Percentiles rank a stretch among this genome's conserved stretches.
phyloP scores from a whole-genome alignment of 116 monocot genomes.

The Thalassia testudinum region DNA sequence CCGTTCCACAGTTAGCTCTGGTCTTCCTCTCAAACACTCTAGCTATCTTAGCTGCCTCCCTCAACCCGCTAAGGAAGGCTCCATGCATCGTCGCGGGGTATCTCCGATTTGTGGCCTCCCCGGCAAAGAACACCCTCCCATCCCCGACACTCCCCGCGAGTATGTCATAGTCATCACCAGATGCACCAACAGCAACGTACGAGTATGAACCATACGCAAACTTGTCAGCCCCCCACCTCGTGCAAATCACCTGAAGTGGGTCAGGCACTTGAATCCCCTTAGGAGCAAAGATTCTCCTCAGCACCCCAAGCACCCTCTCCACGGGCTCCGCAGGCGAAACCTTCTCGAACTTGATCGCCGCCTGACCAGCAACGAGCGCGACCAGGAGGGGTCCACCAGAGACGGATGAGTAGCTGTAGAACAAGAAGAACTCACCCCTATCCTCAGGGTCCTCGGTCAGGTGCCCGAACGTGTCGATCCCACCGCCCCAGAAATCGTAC shows the following conservation, averaged over 20 bases:
- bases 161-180: slow-evolving; percentile 96
- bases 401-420: slow-evolving; percentile 89
- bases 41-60: slow-evolving; percentile 90
- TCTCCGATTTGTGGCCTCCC: slow-evolving; percentile 79
- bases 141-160: slow-evolving; percentile 63
- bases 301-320: slow-evolving; percentile 35
- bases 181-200: slow-evolving; percentile 76
- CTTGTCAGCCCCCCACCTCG: slow-evolving; percentile 76
- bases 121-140: slow-evolving; percentile 88
- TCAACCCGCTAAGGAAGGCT: slow-evolving; percentile 79
- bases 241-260: slow-evolving; percentile 79
- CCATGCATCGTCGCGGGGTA: slow-evolving; percentile 98
- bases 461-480: slow-evolving; percentile 81
- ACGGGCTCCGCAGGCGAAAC: slow-evolving; percentile 43
- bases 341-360: slow-evolving; percentile 75
- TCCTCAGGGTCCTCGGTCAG: slow-evolving; percentile 46
- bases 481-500: slow-evolving; percentile 78
- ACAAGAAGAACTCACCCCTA: slow-evolving; percentile 89
- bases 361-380: slow-evolving; percentile 84
- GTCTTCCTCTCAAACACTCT: slow-evolving; percentile 34
- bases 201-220: slow-evolving; percentile 88
- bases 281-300: slow-evolving; percentile 64
- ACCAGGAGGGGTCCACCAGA: slow-evolving; percentile 86
- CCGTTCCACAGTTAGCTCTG: neutral
- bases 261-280: slow-evolving; percentile 80